phyloP scores from a whole-genome alignment of 257 asterid species.

The Ehretia macrophylla region DNA sequence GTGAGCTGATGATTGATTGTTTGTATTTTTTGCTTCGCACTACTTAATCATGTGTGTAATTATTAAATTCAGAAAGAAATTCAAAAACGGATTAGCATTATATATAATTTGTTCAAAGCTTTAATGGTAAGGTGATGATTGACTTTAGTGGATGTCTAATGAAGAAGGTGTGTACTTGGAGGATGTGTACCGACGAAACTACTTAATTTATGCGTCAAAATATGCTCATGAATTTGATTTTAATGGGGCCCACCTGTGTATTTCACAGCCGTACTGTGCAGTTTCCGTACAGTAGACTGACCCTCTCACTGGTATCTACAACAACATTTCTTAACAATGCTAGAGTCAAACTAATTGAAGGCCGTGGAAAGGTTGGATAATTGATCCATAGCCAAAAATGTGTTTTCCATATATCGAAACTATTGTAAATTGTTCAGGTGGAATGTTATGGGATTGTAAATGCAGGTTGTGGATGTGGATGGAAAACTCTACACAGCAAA shows the following conservation, averaged over 20 bases:
- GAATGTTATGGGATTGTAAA: slow-evolving; percentile 46
- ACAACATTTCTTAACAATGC: slow-evolving; percentile 74
- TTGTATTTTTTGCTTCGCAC: background rate
- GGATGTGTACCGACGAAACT: slow-evolving; percentile 98
- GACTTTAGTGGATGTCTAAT: slow-evolving; percentile 14
- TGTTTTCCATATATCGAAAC: background rate
- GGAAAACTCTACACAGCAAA: slow-evolving; percentile 89
- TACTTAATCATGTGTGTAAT: background rate
- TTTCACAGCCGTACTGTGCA: no score
- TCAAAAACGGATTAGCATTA: background rate
- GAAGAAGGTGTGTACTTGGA: slow-evolving; percentile 90
- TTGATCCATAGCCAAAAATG: slow-evolving; percentile 1
- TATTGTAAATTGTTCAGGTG: slow-evolving; percentile 11
- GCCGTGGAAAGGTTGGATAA: slow-evolving; percentile 89
- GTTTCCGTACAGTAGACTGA: no score
- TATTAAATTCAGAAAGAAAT: background rate
- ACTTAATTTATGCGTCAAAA: slow-evolving; percentile 84
- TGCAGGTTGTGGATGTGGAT: slow-evolving; percentile 75
- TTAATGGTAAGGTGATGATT: background rate
- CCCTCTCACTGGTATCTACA: slow-evolving; percentile 86
- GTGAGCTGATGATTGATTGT: background rate
- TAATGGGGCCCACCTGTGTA: no score
- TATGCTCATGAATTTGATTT: slow-evolving; percentile 92
- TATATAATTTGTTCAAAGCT: background rate
- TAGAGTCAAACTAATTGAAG: slow-evolving; percentile 68